phyloP scores from a whole-genome alignment of 176 grass and related monocot species.

The Raddia guianensis region DNA sequence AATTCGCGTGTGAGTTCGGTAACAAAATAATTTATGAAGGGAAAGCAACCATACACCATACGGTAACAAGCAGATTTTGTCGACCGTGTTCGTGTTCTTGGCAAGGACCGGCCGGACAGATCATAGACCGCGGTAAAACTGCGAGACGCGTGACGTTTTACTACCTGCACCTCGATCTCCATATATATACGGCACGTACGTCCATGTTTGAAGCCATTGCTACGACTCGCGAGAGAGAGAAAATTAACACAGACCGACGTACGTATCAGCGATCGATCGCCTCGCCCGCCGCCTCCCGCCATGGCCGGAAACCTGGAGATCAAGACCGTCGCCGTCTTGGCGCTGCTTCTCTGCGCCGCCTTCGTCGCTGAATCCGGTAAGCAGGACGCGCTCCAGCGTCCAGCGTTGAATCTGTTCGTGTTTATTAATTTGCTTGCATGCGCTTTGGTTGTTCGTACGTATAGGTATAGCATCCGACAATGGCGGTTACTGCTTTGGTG shows the following conservation, averaged over 20 bases:
- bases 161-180: background rate
- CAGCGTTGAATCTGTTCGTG: too few species aligned
- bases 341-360: slow-evolving; percentile 29
- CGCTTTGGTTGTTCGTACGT: too few species aligned
- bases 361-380: slow-evolving; percentile 29
- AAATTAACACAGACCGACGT: background rate
- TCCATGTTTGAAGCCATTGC: background rate
- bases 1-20: too few species aligned
- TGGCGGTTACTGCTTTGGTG: background rate
- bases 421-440: too few species aligned
- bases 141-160: too few species aligned
- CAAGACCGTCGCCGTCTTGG: slow-evolving; percentile 6
- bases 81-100: background rate
- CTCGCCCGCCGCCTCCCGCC: background rate
- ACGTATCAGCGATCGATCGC: too few species aligned
- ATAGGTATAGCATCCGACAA: too few species aligned
- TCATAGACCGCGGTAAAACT: background rate
- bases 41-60: background rate
- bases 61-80: background rate
- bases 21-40: background rate
- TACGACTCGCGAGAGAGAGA: background rate
- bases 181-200: slow-evolving; percentile 1
- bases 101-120: too few species aligned
- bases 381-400: background rate
- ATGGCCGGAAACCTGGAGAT: background rate